Evolutionary conservation across 2,329 filamentous ascomycete species (phyloP), one percentile per base, ranked within the genome.

Genomic region (Fulvia fulva): DNA sequence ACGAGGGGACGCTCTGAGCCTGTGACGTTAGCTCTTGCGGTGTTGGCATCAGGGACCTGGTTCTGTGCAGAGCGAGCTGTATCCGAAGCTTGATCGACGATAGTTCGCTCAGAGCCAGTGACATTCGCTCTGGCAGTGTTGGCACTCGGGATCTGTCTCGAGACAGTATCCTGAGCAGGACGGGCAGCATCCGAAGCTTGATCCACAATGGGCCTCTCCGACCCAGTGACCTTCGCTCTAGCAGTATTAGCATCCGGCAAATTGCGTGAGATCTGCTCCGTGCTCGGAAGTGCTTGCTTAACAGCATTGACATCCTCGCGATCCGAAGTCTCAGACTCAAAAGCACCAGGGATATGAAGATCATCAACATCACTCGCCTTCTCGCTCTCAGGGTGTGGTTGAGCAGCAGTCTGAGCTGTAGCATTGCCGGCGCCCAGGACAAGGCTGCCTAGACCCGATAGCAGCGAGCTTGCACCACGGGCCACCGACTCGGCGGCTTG

Each of bases 341-440:
- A 60, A 12, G 44, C 58, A 2, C 58, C 58, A 21, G 58, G 58
- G 7, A 60, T 47, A 30, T 57, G 55, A 2, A 60, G 16, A 45
- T 60, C 58, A 30, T 57, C 55, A 16, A 52, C 46, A 45, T 61
- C 43, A 22, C 37, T 37, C 14, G 51, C 55, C 37, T 61, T 53
- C 9, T 54, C 51, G 26, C 56, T 58, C 45, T 58, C 56, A 37
- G 56, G 56, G 25, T 58, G 56, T n/a, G 56, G 21, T 5, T 30
- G 32, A 21, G 56, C 44, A 5, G 56, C 56, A 26, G 49, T 58
- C 5, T 56, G 22, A n/a, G 56, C 50, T 14, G 51, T 28, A 12
- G 49, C 49, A 23, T 45, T 32, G 8, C 28, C 51, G 14, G 52
- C 55, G 5, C 56, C 47, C 19, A 55, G n/a, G 21, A 51, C 56